Evolutionary conservation across 2,329 filamentous ascomycete genomes (phyloP).

Genomic region (Escovopsis sp.): DNA sequence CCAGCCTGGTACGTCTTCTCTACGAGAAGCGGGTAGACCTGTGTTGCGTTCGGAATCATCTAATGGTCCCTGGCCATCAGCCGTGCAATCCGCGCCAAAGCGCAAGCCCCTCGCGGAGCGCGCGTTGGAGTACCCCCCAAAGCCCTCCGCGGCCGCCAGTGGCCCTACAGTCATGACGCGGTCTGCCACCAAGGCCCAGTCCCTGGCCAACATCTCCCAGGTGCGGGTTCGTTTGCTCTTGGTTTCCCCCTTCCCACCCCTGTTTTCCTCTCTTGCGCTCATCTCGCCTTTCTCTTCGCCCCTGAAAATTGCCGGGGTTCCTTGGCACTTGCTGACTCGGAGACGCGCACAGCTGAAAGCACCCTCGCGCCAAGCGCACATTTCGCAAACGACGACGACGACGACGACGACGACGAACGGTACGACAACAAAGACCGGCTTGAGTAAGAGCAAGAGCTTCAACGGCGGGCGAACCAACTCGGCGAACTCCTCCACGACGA

Average conservation of each 20-base stretch:
- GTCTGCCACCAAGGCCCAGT: conserved; percentile 29
- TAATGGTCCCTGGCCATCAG: conserved; percentile 17
- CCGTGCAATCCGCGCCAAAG: conserved; percentile 40
- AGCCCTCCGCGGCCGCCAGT: conserved; percentile 17
- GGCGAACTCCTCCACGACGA: conserved; percentile 34
- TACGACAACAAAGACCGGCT: conserved; percentile 20
- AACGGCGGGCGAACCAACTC: conserved; percentile 35
- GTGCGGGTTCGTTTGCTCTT: conserved; percentile 10
- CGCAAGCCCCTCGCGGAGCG: conserved; percentile 42
- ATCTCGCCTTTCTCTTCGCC: neutral
- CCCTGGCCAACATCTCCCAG: conserved; percentile 18
- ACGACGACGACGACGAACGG: too few species aligned
- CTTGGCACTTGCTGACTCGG: neutral
- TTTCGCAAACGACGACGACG: conserved; percentile 2
- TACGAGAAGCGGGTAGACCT: neutral
- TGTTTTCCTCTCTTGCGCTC: neutral
- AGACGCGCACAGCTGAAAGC: conserved; percentile 17
- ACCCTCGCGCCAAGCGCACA: conserved; percentile 25
- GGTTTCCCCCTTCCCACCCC: too few species aligned
- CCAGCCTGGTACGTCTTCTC: conserved; percentile 24
- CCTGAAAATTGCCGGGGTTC: neutral
- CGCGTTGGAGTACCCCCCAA: conserved; percentile 33
- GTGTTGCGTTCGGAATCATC: neutral
- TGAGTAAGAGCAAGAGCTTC: conserved; percentile 43
- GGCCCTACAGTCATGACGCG: conserved; percentile 26